phyloP scores from a whole-genome alignment of 2,329 filamentous ascomycete species.

The Colletotrichum sp. region DNA sequence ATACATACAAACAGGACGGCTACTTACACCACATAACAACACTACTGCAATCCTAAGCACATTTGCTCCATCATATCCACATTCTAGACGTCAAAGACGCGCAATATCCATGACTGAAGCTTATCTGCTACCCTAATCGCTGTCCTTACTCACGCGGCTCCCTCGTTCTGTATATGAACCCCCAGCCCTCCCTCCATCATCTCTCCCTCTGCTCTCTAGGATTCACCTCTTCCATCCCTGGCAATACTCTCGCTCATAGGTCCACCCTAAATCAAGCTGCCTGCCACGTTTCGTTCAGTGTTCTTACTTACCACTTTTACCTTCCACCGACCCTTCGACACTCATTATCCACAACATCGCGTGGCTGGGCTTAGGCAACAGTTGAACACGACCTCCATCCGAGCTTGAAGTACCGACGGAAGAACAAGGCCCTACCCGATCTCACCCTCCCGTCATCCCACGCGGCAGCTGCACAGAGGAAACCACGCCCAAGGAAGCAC shows the following conservation, averaged over 20 bases:
- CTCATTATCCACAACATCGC: background rate
- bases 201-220: background rate
- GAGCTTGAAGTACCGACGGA: background rate
- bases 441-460: conserved; percentile 4
- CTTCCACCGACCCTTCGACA: background rate
- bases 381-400: background rate
- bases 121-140: conserved; percentile 10
- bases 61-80: conserved; percentile 5
- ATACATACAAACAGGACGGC: conserved; percentile 1
- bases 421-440: background rate
- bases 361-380: background rate
- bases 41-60: conserved; percentile 9
- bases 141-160: background rate
- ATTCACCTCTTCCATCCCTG: background rate
- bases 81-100: conserved; percentile 14
- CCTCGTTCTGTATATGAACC: conserved; percentile 17
- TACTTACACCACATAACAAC: background rate
- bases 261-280: background rate
- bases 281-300: background rate
- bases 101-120: conserved; percentile 11
- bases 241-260: background rate
- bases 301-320: background rate
- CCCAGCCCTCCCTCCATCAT: background rate
- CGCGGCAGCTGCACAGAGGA: background rate
- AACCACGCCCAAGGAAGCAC: background rate